Evolutionary conservation across 176 grass and related monocot genomes (phyloP), one percentile per base, ranked within the genome.

Genomic region (Oryza coarctata): DNA sequence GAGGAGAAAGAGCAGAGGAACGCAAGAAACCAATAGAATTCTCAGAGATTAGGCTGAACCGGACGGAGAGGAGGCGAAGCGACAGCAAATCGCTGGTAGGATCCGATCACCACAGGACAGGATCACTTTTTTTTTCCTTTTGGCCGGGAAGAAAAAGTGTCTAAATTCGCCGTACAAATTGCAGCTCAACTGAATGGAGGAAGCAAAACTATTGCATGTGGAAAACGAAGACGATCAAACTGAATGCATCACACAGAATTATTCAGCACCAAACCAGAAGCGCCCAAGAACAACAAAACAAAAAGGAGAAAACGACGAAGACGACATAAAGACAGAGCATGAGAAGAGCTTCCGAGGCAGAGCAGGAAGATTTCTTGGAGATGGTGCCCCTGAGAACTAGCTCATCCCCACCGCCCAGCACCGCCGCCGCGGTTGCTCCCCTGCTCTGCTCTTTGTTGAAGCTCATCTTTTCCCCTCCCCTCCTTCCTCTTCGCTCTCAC

Each of bases 331-430:
- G 55, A 62, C 26, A 66, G 20, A 36, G 47, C 3, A 45, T 0
- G 40, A 7, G 17, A 7, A 1, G 94, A 97, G 86, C 95, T 94
- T 25, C 71, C 86, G 31, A 94, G 70, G 83, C 92, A 94, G 77
- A 94, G 86, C 80, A 90, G 63, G 72, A 88, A 84, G 86, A 94
- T 77, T 70, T 88, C 86, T 70, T 86, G 45, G 92, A 91, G 75
- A 86, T 75, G 75, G 82, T 82, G 30, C 82, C 88, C 73, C 82
- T 65, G 0, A 70, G 47, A 78, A 84, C 78, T n/a, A 85, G 43
- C 44, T 85, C 83, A 9, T 84, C 88, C 12, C 85, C 87, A 45
- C 73, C 84, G 6, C 30, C 82, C 13, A 15, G 17, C 62, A 27
- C 61, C 52, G 11, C 55, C 22, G 39, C 61, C 34, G 15, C 57